phyloP scores from a whole-genome alignment of 768 basidiomycete genomes.

The Boletus tylopilopsis region DNA sequence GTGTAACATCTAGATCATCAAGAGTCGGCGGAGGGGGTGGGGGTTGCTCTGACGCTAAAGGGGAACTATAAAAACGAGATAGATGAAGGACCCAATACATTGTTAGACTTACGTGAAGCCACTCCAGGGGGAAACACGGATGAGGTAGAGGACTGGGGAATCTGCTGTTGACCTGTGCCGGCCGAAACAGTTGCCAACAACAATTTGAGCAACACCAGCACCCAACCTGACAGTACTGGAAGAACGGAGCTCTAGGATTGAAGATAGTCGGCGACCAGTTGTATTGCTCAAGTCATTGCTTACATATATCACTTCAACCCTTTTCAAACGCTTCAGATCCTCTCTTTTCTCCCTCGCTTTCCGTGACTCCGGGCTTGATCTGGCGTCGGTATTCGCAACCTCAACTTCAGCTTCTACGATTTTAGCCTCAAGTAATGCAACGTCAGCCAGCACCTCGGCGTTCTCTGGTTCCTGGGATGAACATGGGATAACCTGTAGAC shows the following conservation, averaged over 20 bases:
- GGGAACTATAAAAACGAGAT: conserved; percentile 5
- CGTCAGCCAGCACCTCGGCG: conserved; percentile 65
- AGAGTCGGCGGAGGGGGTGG: conserved; percentile 67
- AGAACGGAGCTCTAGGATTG: conserved; percentile 68
- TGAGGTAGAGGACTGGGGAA: conserved; percentile 63
- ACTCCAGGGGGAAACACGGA: conserved; percentile 71
- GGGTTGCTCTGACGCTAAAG: conserved; percentile 57
- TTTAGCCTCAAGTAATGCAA: conserved; percentile 68
- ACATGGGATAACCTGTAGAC: not conserved
- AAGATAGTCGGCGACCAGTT: not conserved
- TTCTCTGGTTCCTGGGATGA: conserved; percentile 50
- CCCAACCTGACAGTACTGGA: conserved; percentile 84
- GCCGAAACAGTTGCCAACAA: conserved; percentile 92
- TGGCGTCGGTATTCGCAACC: conserved; percentile 45
- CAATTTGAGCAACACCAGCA: conserved; percentile 89
- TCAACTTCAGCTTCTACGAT: conserved; percentile 66
- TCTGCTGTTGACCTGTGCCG: conserved; percentile 50
- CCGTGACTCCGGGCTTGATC: conserved; percentile 49
- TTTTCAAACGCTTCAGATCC: conserved; percentile 81
- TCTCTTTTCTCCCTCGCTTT: conserved; percentile 66
- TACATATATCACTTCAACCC: conserved; percentile 94
- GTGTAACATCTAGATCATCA: conserved; percentile 89
- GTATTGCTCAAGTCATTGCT: conserved; percentile 24
- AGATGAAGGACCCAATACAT: not conserved
- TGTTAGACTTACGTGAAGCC: conserved; percentile 49